Evolutionary conservation across 495 filamentous ascomycete species (phyloP).

Genomic region (Lentithecium fluviatile): DNA sequence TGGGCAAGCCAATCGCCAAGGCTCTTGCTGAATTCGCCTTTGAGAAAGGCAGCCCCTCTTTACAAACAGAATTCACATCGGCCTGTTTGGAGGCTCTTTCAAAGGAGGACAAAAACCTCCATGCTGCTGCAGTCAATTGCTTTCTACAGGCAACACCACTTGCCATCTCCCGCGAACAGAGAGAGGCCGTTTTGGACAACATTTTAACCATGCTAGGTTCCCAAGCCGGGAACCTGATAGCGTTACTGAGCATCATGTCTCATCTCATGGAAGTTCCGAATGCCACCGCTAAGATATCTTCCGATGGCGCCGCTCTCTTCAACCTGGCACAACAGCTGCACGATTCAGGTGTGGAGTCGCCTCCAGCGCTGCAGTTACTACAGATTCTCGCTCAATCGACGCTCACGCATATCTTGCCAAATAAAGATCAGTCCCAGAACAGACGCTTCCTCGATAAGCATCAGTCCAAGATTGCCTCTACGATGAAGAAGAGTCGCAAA

Average conservation of each 20-base stretch:
- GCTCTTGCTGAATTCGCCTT: slow-evolving; percentile 7
- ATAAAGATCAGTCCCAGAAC: slow-evolving; percentile 26
- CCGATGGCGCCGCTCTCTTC: slow-evolving; percentile 7
- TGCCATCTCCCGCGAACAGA: slow-evolving; percentile 10
- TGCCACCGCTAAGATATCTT: slow-evolving; percentile 26
- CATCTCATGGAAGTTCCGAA: slow-evolving; percentile 32
- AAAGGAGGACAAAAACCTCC: neutral
- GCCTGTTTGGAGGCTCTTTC: no score
- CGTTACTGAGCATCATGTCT: slow-evolving; percentile 13
- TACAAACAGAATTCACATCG: no score
- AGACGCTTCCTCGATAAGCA: slow-evolving; percentile 12
- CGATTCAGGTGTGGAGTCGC: slow-evolving; percentile 5
- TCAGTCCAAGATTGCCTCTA: neutral
- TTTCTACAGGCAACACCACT: slow-evolving; percentile 1
- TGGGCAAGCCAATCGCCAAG: neutral
- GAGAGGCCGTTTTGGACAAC: slow-evolving; percentile 23
- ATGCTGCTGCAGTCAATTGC: neutral
- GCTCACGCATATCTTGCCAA: slow-evolving; percentile 12
- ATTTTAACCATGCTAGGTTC: slow-evolving; percentile 5
- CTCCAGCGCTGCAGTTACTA: neutral
- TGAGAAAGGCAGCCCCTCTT: neutral
- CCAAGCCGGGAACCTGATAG: neutral
- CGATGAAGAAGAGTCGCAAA: neutral
- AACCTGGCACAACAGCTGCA: slow-evolving; percentile 13
- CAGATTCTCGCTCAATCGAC: slow-evolving; percentile 11